Conservation (phyloP, 768 basidiomycete genomes). For the Neoboletus brunneissimus region DNA sequence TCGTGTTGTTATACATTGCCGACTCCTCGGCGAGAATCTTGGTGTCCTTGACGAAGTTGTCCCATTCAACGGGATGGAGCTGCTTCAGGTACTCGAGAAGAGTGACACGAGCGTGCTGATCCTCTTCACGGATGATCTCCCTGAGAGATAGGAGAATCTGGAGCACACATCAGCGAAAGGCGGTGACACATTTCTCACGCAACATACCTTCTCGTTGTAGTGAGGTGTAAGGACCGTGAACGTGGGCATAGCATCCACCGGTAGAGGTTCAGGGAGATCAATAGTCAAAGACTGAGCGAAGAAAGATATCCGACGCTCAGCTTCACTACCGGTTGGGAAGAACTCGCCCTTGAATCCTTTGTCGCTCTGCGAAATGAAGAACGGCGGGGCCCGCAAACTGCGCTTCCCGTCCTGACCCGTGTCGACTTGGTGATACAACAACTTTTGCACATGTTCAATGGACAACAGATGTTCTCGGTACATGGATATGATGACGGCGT, state of each 20-base stretch:
- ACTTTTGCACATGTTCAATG: constrained; percentile 97
- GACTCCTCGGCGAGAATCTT: constrained; percentile 98
- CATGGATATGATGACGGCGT: constrained; percentile 99
- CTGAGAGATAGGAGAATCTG: constrained; percentile 92
- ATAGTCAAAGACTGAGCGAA: constrained; percentile 98
- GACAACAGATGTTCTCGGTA: constrained; percentile 98
- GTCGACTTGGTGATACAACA: constrained; percentile 97
- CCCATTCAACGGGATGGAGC: constrained; percentile 97
- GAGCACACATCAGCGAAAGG: constrained; percentile 6
- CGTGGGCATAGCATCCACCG: constrained; percentile 99
- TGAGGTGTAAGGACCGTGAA: constrained; percentile 98
- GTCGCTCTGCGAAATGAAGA: constrained; percentile 96
- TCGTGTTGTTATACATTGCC: constrained; percentile 74
- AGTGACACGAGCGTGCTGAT: constrained; percentile 95
- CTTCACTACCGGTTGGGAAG: constrained; percentile 93
- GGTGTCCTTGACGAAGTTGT: constrained; percentile 99
- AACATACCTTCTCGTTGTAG: constrained; percentile 90
- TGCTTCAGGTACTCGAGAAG: constrained; percentile 98
- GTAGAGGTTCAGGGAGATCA: constrained; percentile 87
- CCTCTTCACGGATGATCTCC: constrained; percentile 98
- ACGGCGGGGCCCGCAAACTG: constrained; percentile 90
- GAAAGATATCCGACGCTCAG: constrained; percentile 97
- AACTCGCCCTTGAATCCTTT: constrained; percentile 83
- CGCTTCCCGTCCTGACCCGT: constrained; percentile 79
- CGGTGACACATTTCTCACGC: background rate